These are phyloP conservation scores for Alternaria sp. DNA, from an alignment of 2,329 filamentous ascomycete genomes.

Conservation along the genomic window DNA sequence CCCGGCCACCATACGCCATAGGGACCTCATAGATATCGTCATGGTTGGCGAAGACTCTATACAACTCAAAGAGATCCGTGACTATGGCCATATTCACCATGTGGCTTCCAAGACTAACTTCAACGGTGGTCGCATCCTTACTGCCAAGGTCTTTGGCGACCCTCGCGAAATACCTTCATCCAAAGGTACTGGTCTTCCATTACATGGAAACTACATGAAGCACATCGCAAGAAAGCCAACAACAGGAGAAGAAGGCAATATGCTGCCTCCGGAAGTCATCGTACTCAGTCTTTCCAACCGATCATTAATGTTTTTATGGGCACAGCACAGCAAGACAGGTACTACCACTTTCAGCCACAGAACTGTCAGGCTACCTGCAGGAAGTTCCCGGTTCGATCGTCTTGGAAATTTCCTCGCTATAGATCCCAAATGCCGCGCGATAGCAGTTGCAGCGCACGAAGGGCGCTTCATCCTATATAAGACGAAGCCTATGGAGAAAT, in stretches of 20 bases:
- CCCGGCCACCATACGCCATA: constrained; percentile 78
- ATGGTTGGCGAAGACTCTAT: constrained; percentile 86
- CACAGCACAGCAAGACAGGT: constrained; percentile 58
- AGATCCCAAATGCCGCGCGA: constrained; percentile 72
- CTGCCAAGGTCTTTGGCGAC: constrained; percentile 77
- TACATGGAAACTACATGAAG: constrained; percentile 22
- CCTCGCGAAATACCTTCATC: constrained; percentile 33
- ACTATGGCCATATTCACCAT: constrained; percentile 75
- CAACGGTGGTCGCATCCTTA: constrained; percentile 74
- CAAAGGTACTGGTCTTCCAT: constrained; percentile 29
- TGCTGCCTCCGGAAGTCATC: constrained; percentile 77
- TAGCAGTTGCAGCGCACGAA: constrained; percentile 76
- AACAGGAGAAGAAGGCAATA: constrained; percentile 30
- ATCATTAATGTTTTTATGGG: constrained; percentile 79
- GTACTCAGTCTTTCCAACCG: constrained; percentile 78
- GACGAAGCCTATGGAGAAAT: constrained; percentile 64
- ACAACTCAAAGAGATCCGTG: constrained; percentile 78
- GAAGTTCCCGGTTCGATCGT: constrained; percentile 62
- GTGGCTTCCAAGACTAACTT: constrained; percentile 84
- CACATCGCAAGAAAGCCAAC: constrained; percentile 25
- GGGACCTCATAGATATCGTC: constrained; percentile 79
- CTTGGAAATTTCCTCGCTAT: constrained; percentile 75
- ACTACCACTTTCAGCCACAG: constrained; percentile 69
- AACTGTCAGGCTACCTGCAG: constrained; percentile 67
- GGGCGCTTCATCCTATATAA: constrained; percentile 76